phyloP scores from a whole-genome alignment of 768 basidiomycete species.

The Pleurotus sapidus region DNA sequence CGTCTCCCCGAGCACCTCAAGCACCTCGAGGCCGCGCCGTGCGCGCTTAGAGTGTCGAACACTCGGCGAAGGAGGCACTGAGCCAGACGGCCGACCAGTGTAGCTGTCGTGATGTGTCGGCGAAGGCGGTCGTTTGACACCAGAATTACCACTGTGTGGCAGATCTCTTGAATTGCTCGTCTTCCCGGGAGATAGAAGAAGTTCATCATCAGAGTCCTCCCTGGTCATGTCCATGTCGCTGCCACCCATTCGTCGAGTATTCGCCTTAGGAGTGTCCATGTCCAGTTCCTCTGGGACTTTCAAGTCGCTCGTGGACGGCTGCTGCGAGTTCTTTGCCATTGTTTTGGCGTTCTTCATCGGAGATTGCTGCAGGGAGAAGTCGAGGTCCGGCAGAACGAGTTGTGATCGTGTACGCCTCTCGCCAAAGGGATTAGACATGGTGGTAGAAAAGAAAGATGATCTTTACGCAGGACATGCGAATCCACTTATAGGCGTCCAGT shows the following conservation, averaged over 20 bases:
- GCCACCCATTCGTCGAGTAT: background rate
- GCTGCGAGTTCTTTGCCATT: slow-evolving; percentile 23
- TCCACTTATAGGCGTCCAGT: background rate
- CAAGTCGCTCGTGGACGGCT: slow-evolving; percentile 13
- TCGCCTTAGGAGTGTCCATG: background rate
- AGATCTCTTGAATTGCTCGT: slow-evolving; percentile 12
- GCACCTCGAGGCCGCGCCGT: background rate
- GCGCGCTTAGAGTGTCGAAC: slow-evolving; percentile 7
- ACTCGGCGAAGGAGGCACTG: slow-evolving; percentile 12
- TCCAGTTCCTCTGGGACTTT: slow-evolving; percentile 6
- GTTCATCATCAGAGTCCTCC: slow-evolving; percentile 43
- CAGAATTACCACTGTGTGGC: slow-evolving; percentile 40
- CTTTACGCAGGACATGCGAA: slow-evolving; percentile 11
- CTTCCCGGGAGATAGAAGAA: slow-evolving; percentile 42
- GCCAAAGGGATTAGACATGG: slow-evolving; percentile 1
- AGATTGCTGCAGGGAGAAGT: slow-evolving; percentile 39
- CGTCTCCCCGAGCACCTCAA: slow-evolving; percentile 8
- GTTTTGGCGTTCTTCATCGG: slow-evolving; percentile 53
- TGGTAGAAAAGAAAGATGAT: slow-evolving; percentile 28
- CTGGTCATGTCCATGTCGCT: slow-evolving; percentile 8
- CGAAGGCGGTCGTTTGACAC: slow-evolving; percentile 15
- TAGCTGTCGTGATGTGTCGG: slow-evolving; percentile 14
- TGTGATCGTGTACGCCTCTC: slow-evolving; percentile 46
- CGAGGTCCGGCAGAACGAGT: slow-evolving; percentile 43
- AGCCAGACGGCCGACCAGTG: background rate